phyloP scores from a whole-genome alignment of 2,329 filamentous ascomycete species.

The Emericellopsis cladophorae region DNA sequence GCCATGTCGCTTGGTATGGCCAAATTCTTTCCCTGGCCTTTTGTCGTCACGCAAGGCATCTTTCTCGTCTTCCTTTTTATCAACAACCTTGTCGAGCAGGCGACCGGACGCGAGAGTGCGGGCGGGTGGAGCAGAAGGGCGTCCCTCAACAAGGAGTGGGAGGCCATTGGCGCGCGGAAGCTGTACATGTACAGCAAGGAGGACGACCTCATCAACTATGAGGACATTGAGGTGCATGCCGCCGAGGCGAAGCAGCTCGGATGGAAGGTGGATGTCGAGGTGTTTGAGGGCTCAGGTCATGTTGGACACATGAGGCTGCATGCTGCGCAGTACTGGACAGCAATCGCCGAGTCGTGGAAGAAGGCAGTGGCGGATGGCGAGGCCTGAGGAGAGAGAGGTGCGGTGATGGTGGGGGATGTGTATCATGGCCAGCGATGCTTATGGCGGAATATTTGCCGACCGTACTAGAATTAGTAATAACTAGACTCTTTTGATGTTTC shows the following conservation, averaged over 20 bases:
- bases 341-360: conserved; percentile 19
- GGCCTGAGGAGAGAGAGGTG: too few species aligned
- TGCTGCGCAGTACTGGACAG: conserved; percentile 43
- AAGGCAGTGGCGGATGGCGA: conserved; percentile 1
- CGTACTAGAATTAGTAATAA: too few species aligned
- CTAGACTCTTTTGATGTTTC: too few species aligned
- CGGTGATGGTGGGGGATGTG: too few species aligned
- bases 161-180: conserved; percentile 24
- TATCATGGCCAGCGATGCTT: too few species aligned
- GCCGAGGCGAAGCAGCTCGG: conserved; percentile 32
- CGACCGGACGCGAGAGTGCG: conserved; percentile 24
- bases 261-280: conserved; percentile 32
- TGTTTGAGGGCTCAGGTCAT: conserved; percentile 46
- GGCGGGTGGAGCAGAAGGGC: conserved; percentile 23
- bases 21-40: conserved; percentile 33
- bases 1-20: conserved; percentile 39
- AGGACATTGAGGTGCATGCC: conserved; percentile 43
- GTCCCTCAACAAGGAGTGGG: conserved; percentile 22
- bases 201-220: conserved; percentile 41
- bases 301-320: conserved; percentile 48
- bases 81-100: conserved; percentile 18
- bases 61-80: conserved; percentile 28
- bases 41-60: conserved; percentile 30
- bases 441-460: too few species aligned
- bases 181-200: conserved; percentile 47